Percentiles rank a stretch among this genome's conserved stretches.
These are phyloP conservation scores for Casuarina cunninghamiana DNA, from an alignment of 306 rosid species.

Conservation along the genomic window DNA sequence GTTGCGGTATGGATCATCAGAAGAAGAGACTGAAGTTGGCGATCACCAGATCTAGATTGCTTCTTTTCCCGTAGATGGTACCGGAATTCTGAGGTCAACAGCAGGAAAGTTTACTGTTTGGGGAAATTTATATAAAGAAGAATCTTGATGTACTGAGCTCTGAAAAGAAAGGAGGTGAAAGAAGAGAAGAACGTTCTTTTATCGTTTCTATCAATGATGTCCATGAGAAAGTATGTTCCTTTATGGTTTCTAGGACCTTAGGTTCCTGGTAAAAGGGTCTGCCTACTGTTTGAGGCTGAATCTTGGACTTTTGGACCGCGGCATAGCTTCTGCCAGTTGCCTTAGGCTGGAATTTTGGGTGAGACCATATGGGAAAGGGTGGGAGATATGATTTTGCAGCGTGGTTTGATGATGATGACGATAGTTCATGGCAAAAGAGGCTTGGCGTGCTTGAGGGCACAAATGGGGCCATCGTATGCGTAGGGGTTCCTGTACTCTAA, in stretches of 20 bases:
- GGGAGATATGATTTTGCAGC: constrained; percentile 73
- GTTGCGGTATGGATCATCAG: constrained; percentile 14
- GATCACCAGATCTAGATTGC: constrained; percentile 16
- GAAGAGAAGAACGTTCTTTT: constrained; percentile 35
- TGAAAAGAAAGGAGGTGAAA: constrained; percentile 33
- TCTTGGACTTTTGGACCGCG: constrained; percentile 11
- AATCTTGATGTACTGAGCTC: constrained; percentile 27
- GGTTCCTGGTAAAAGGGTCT: constrained; percentile 35
- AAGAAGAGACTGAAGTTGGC: constrained; percentile 20
- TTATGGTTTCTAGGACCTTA: neutral
- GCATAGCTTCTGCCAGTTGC: constrained; percentile 10
- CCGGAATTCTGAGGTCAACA: constrained; percentile 16
- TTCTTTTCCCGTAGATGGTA: neutral
- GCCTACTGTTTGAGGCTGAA: constrained; percentile 30
- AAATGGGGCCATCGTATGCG: constrained; percentile 25
- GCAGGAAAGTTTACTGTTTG: constrained; percentile 31
- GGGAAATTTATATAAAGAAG: constrained; percentile 24
- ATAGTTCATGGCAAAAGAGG: constrained; percentile 44
- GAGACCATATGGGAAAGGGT: constrained; percentile 28
- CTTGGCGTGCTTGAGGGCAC: constrained; percentile 63
- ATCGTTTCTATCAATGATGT: constrained; percentile 29
- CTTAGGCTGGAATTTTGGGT: constrained; percentile 19
- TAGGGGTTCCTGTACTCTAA: constrained; percentile 53
- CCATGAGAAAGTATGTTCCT: constrained; percentile 22
- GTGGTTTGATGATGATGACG: constrained; percentile 68